Evolutionary conservation across 208 protist genomes (phyloP).

Genomic region (Angomonas deanei): DNA sequence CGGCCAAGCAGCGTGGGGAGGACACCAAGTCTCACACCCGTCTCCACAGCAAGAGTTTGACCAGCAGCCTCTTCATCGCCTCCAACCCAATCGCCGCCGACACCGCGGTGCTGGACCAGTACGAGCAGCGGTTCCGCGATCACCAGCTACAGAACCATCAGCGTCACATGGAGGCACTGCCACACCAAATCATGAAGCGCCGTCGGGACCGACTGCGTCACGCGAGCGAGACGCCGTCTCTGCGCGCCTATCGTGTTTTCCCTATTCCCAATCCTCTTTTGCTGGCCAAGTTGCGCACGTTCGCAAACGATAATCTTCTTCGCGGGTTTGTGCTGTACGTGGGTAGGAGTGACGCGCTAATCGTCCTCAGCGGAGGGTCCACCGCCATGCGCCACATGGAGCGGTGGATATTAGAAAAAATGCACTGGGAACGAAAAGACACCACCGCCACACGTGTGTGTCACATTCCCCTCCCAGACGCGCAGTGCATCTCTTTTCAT

Average conservation of each 20-base stretch:
- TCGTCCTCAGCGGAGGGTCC: constrained; percentile 65
- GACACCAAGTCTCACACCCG: constrained; percentile 30
- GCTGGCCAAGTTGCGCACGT: constrained; percentile 65
- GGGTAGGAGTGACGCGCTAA: constrained; percentile 42
- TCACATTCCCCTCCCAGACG: constrained; percentile 47
- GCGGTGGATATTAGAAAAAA: constrained; percentile 74
- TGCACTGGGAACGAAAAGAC: constrained; percentile 57
- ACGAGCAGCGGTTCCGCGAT: constrained; percentile 67
- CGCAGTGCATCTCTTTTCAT: constrained; percentile 57
- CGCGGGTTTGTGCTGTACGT: constrained; percentile 75
- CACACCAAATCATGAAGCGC: constrained; percentile 66
- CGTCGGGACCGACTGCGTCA: constrained; percentile 41
- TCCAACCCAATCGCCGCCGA: constrained; percentile 69
- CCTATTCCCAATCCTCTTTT: constrained; percentile 49
- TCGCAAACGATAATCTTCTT: constrained; percentile 72
- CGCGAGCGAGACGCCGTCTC: constrained; percentile 45
- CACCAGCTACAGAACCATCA: constrained; percentile 79
- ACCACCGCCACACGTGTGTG: constrained; percentile 50
- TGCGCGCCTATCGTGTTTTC: constrained; percentile 70
- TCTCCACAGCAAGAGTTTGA: constrained; percentile 54
- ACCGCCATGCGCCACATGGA: constrained; percentile 72
- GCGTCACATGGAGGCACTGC: constrained; percentile 69
- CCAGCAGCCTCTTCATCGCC: constrained; percentile 52
- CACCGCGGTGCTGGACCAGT: constrained; percentile 55
- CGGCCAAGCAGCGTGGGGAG: neutral